Evolutionary conservation across 345 rosid species (phyloP), one percentile per base, ranked within the genome.

Genomic region (Capsella bursapastoris): DNA sequence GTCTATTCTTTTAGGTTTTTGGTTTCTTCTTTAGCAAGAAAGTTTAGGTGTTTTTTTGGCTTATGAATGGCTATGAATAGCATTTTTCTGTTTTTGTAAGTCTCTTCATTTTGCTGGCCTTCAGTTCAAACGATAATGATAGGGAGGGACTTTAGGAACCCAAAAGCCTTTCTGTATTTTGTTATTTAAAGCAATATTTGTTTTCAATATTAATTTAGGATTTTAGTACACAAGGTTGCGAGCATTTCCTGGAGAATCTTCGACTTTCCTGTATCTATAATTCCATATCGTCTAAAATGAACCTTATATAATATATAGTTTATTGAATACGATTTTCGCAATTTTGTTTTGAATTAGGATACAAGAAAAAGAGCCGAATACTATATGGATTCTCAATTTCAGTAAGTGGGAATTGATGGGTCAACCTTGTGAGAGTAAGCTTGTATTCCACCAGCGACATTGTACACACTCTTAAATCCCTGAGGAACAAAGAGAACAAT

Each of bases 391-490:
- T 51, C 60, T 56, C 18, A 14, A 31, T 56, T 25, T 52, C 38
- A 56, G 66, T 93, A 93, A 2, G 88, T 90, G 57, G 98, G 98
- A 35, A 89, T 68, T 8, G 98, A 83, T 43, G 89, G 86, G 75
- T 93, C 96, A 52, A 74, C 97, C 79, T 81, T 83, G 73, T 77
- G 81, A 51, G 97, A 88, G 47, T 89, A 90, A 0, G 89, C 92
- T 66, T 87, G 96, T 50, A 93, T 90, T 80, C 97, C 97, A 25
- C 98, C 98, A 4, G 90, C 79, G 8, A 91, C 50, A 44, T 91
- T 93, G 64, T 73, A 89, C 41, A 91, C 86, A 76, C 83, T 88
- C 85, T 65, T 89, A 73, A 91, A 93, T 45, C 97, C 97, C 96
- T 93, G 85, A 80, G 37, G 78, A 55, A 40, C 50, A 74, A 22